Base-by-base conservation (phyloP, 164 flowering plant genomes). In the Sextonia rubra region DNA sequence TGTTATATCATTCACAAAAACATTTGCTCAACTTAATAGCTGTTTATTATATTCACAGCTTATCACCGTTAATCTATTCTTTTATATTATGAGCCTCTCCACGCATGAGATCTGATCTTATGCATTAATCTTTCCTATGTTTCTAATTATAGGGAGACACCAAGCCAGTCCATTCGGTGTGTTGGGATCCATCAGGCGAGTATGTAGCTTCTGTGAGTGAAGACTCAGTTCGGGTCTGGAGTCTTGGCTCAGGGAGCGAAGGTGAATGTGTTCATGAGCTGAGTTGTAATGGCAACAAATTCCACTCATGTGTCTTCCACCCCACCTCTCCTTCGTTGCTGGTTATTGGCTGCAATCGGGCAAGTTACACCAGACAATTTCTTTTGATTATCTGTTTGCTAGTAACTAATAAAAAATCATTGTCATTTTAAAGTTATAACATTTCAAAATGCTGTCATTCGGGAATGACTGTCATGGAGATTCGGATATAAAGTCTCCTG, bases 101-200 rank as follows among this genome's bases (percentile, higher is more conserved):
- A 52, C 7, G 15, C 7, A 20, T 37, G 58, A 20, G 58, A 52
- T 52, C 58, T 52, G n/a, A 52, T 20, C 58, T 15, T 20, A 52
- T 52, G 12, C 58, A 52, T 52, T 52, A 15, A 52, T 52, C 20
- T 8, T 37, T 52, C 20, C 3, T 52, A 24, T 23, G 26, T 27
- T 37, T 64, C 15, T 64, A 26, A 73, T 71, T 69, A 69, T 60
- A 92, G 95, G 97, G 95, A 60, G 95, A 92, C 71, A 78, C 82
- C 12, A 81, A 72, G 52, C 74, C 74, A 2, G 82, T 92, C 15
- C 82, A 82, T 20, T 86, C 87, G 52, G 78, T 92, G 3, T 90
- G 95, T 74, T 92, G 97, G 97, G 84, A 87, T 81, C 77, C 88
- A 32, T 72, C 86, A 18, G 97, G 97, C n/a, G 91, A 89, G 11